Base-by-base conservation (phyloP, 2,329 filamentous ascomycete genomes). In the Xylaria sp. region DNA sequence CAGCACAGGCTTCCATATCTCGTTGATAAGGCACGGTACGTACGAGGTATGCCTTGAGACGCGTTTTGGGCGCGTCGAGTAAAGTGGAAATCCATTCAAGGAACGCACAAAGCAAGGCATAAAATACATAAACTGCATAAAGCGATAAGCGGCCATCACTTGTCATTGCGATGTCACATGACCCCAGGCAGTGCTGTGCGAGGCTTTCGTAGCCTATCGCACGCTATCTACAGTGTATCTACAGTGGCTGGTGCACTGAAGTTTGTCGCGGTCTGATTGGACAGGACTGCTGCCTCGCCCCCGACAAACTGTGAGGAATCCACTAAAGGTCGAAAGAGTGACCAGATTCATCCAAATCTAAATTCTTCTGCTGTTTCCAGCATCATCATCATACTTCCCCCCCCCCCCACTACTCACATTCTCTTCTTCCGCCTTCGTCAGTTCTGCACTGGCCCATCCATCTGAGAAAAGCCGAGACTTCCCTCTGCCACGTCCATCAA, bases 301-400 rank as follows among this genome's bases (percentile, higher is more conserved):
- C 29, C 19, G 42, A 29, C 11, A 20, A 52, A 48, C 44, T 21
- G 48, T 44, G 16, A 34, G 29, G 29, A 34, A 54, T 48, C 62
- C 54, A 59, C 57, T 66, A 66, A 50, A 59, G 58, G 51, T 59
- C 64, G 59, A 63, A 67, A 65, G 57, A 63, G 60, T 55, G 50
- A 61, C 60, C 57, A 56, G 50, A 60, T 63, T 47, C 52, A 64
- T 59, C 54, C 47, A 21, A 60, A 62, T 54, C 56, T 43, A 61
- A 64, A 67, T 64, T 65, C 62, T 62, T 66, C 56, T 65, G 55
- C 62, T 66, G 63, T 51, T 66, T 66, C 63, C 65, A 66, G 54
- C 57, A 59, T 59, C 61, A 59, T 55, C 52, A 64, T 58, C 50
- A 57, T 63, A n/a, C 59, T 65, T 59, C 64, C 65, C 66, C 63